Evolutionary conservation across 140 eudicot genomes (phyloP).

Genomic region (Bidens hawaiensis): DNA sequence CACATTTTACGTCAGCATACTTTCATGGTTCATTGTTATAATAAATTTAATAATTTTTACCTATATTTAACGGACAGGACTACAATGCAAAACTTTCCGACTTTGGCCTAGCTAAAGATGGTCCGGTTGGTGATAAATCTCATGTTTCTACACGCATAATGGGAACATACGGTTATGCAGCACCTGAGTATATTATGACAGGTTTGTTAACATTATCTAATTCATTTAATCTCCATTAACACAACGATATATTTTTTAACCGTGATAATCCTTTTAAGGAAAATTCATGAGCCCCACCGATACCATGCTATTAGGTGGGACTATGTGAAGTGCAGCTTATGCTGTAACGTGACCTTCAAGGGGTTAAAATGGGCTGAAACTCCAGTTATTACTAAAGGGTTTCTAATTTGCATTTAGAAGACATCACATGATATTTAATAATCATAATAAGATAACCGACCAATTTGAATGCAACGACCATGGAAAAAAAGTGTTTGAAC

Average conservation of each 20-base stretch:
- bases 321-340: too few species aligned
- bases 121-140: constrained; percentile 95
- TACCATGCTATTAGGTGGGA: too few species aligned
- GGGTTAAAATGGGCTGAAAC: too few species aligned
- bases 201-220: constrained; percentile 38
- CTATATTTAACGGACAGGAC: constrained; percentile 40
- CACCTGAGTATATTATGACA: constrained; percentile 96
- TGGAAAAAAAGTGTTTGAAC: neutral
- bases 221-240: neutral
- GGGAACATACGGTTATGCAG: constrained; percentile 97
- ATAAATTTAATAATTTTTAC: neutral
- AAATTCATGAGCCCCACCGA: too few species aligned
- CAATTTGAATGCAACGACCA: neutral
- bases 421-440: too few species aligned
- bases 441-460: too few species aligned
- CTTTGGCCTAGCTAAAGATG: constrained; percentile 94
- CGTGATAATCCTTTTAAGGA: too few species aligned
- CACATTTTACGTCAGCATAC: constrained; percentile 1
- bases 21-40: neutral
- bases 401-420: too few species aligned
- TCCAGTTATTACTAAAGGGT: neutral
- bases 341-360: too few species aligned
- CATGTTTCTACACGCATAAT: constrained; percentile 97
- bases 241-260: too few species aligned
- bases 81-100: constrained; percentile 89